These are phyloP conservation scores for Prunus dulcis DNA, from an alignment of 306 rosid genomes.

Conservation along the genomic window DNA sequence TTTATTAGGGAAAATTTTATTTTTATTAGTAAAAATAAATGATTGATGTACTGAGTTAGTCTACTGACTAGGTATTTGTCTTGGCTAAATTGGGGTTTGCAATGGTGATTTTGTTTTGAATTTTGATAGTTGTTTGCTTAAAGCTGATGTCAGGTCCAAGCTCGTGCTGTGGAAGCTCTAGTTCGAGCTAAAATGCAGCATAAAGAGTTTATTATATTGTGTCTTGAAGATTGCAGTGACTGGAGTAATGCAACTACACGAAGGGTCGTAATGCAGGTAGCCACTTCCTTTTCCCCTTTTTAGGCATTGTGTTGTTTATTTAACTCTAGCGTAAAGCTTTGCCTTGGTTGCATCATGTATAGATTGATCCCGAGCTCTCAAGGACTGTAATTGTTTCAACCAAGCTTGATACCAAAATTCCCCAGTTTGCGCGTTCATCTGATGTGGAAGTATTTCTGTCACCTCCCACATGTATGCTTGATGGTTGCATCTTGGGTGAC, in stretches of 20 bases:
- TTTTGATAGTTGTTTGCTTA: background rate
- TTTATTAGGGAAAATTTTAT: no score
- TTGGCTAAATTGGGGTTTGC: background rate
- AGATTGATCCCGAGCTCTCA: constrained; percentile 92
- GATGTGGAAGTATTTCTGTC: constrained; percentile 95
- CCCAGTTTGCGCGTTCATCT: constrained; percentile 88
- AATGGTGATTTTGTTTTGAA: background rate
- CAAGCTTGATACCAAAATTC: constrained; percentile 92
- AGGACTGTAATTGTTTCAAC: constrained; percentile 93
- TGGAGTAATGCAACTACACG: constrained; percentile 94
- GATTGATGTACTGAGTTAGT: no score
- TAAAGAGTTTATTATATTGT: constrained; percentile 79
- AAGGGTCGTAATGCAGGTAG: constrained; percentile 91
- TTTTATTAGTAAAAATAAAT: no score
- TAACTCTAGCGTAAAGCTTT: background rate
- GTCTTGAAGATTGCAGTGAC: constrained; percentile 94
- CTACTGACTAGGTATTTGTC: no score
- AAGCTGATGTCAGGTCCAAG: constrained; percentile 49
- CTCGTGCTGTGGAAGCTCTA: constrained; percentile 81
- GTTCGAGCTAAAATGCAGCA: constrained; percentile 95
- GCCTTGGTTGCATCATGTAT: constrained; percentile 6
- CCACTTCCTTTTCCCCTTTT: background rate
- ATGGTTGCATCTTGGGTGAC: constrained; percentile 82
- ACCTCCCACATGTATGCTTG: constrained; percentile 80
- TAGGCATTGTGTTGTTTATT: background rate